Conservation (phyloP, 257 asterid species). For the Solanum paucissectum region DNA sequence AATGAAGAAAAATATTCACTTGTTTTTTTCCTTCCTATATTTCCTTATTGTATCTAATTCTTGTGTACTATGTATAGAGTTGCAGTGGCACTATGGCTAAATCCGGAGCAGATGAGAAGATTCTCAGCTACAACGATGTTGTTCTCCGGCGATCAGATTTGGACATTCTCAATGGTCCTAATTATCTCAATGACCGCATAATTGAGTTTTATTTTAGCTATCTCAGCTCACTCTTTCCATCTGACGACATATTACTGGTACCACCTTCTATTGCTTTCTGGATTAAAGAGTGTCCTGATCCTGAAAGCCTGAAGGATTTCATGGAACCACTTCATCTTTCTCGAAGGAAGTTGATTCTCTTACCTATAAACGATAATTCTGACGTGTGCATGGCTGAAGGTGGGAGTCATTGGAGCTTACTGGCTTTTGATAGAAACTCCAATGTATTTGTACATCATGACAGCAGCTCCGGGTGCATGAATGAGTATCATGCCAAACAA, state of each 20-base stretch:
- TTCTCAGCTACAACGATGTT: conserved; percentile 72
- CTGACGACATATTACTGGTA: conserved; percentile 47
- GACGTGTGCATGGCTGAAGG: conserved; percentile 62
- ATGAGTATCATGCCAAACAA: conserved; percentile 27
- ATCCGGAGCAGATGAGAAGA: conserved; percentile 27
- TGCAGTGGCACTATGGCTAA: conserved; percentile 24
- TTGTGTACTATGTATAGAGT: not conserved
- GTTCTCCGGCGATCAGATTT: conserved; percentile 69
- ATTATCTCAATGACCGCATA: conserved; percentile 70
- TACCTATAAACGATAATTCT: conserved; percentile 68
- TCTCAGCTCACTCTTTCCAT: conserved; percentile 34
- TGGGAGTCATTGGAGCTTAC: conserved; percentile 77
- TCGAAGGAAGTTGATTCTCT: conserved; percentile 41
- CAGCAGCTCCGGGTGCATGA: conserved; percentile 28
- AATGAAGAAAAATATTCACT: not conserved
- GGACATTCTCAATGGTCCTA: conserved; percentile 53
- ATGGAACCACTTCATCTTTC: conserved; percentile 57
- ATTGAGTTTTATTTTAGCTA: conserved; percentile 78
- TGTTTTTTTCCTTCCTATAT: not conserved
- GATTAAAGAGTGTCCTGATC: conserved; percentile 72
- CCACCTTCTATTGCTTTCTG: conserved; percentile 78
- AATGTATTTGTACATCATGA: conserved; percentile 72
- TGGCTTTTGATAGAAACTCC: conserved; percentile 40
- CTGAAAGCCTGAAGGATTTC: conserved; percentile 39
- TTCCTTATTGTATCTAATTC: not conserved